Percentiles rank a stretch among this genome's conserved stretches.
Evolutionary conservation across 805 yeast species (phyloP).

Genomic region (Priceomyces fermenticarens): DNA sequence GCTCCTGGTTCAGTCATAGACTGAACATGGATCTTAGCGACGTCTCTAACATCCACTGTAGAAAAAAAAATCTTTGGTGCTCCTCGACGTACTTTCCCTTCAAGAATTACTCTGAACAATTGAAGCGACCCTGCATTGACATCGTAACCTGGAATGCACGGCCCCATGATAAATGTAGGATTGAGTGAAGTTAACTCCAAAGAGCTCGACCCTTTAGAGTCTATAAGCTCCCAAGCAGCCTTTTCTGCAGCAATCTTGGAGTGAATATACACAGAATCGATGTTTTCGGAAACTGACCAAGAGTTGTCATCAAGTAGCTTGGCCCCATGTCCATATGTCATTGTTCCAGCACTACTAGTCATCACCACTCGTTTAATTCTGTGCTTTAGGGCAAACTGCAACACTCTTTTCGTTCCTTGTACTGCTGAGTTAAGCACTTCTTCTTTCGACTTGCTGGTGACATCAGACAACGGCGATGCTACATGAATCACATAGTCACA

Average conservation of each 20-base stretch:
- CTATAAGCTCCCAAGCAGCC: background rate
- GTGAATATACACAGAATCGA: background rate
- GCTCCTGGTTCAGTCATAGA: background rate
- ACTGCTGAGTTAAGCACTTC: background rate
- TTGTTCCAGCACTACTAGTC: background rate
- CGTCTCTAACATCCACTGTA: background rate
- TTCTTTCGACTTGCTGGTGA: background rate
- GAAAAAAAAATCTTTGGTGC: background rate
- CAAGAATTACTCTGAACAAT: background rate
- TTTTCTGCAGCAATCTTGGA: background rate
- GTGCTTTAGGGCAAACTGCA: background rate
- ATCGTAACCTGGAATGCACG: background rate
- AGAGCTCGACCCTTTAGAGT: background rate
- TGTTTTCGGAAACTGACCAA: constrained; percentile 1
- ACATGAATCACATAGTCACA: background rate
- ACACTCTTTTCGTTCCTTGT: background rate
- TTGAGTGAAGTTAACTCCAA: background rate
- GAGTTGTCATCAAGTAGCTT: background rate
- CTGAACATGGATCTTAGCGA: background rate
- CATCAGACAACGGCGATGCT: background rate
- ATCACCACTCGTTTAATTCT: background rate
- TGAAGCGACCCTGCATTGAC: background rate
- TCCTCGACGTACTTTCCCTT: background rate
- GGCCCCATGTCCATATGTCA: background rate
- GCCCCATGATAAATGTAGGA: background rate